phyloP scores from a whole-genome alignment of 306 rosid species.

The Inga oerstediana region DNA sequence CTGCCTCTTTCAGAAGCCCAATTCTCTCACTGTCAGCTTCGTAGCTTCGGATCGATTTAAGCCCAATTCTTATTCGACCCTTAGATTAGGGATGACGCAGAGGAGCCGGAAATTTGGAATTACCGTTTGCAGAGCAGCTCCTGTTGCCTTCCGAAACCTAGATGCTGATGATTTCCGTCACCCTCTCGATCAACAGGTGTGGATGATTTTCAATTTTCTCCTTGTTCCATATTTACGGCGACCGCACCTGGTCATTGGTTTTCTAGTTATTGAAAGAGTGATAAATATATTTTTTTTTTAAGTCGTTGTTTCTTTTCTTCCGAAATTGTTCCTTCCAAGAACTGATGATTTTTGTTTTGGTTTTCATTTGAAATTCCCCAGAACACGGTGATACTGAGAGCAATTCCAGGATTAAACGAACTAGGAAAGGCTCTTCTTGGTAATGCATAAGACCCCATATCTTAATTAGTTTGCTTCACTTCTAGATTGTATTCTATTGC shows the following conservation, averaged over 20 bases:
- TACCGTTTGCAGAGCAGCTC: conserved; percentile 59
- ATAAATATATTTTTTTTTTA: neutral
- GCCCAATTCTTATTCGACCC: conserved; percentile 20
- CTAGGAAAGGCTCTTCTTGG: conserved; percentile 82
- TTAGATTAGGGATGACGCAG: conserved; percentile 31
- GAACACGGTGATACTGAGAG: conserved; percentile 90
- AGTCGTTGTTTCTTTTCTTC: conserved; percentile 7
- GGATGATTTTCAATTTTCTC: neutral
- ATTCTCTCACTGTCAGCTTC: conserved; percentile 33
- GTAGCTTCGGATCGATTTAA: conserved; percentile 36
- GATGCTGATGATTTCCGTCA: conserved; percentile 98
- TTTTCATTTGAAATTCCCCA: conserved; percentile 37
- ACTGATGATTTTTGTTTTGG: conserved; percentile 22
- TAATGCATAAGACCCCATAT: conserved; percentile 26
- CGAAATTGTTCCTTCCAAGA: neutral
- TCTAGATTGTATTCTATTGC: neutral
- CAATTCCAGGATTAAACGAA: conserved; percentile 88
- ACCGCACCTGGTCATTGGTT: neutral
- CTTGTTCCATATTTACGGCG: neutral
- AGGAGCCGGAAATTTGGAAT: conserved; percentile 31
- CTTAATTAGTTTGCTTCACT: neutral
- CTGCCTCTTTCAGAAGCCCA: conserved; percentile 46
- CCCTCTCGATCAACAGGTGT: conserved; percentile 89
- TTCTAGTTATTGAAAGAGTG: neutral
- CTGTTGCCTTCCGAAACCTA: conserved; percentile 69